Evolutionary conservation across 805 yeast genomes (phyloP).

Genomic region (Metschnikowia kunwiensis): DNA sequence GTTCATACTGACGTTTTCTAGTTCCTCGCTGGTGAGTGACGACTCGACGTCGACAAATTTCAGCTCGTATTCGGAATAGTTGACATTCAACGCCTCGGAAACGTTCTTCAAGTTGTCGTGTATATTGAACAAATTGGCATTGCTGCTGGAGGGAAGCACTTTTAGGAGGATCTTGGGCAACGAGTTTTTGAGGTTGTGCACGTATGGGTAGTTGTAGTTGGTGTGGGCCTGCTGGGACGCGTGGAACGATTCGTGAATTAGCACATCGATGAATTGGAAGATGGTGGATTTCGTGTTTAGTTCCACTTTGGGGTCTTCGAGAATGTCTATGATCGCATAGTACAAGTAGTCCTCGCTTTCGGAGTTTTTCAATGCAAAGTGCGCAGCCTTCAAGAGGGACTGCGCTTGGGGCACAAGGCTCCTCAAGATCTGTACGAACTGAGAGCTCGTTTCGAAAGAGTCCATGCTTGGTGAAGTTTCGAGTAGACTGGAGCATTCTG

Average conservation of each 20-base stretch:
- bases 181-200: conserved; percentile 29
- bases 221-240: conserved; percentile 35
- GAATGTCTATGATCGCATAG: conserved; percentile 61
- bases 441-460: conserved; percentile 80
- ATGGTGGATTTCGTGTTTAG: conserved; percentile 63
- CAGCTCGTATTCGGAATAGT: conserved; percentile 24
- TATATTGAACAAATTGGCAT: conserved; percentile 36
- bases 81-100: conserved; percentile 34
- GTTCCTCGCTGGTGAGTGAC: conserved; percentile 37
- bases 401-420: conserved; percentile 61
- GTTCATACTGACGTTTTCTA: conserved; percentile 27
- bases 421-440: conserved; percentile 65
- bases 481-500: too few species aligned
- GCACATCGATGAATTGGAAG: conserved; percentile 66
- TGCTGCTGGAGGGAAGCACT: conserved; percentile 37
- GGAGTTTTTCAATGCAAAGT: conserved; percentile 52
- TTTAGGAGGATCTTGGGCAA: conserved; percentile 34
- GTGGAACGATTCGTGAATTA: conserved; percentile 40
- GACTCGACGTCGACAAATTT: conserved; percentile 29
- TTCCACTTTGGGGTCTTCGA: conserved; percentile 46
- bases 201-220: conserved; percentile 37
- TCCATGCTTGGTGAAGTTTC: too few species aligned
- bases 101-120: conserved; percentile 36
- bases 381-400: conserved; percentile 49
- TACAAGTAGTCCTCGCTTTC: conserved; percentile 68